Evolutionary conservation across 495 filamentous ascomycete species (phyloP).

Genomic region (Pseudomonodictys pantanalensis): DNA sequence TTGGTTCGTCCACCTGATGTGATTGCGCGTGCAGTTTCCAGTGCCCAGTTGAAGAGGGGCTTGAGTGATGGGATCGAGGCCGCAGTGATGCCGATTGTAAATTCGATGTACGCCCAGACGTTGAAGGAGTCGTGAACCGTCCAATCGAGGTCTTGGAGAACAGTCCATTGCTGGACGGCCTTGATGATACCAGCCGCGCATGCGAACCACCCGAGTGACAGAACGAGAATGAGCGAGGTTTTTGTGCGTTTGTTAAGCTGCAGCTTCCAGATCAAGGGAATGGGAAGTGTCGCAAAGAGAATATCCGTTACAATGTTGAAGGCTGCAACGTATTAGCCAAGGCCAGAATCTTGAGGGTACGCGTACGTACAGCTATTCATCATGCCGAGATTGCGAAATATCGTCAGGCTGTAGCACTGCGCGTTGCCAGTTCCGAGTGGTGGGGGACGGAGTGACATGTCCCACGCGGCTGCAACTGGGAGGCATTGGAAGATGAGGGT

Average conservation of each 20-base stretch:
- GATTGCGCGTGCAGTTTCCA: conserved; percentile 31
- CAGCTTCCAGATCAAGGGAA: conserved; percentile 37
- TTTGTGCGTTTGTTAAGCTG: conserved; percentile 38
- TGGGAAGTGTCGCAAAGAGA: conserved; percentile 36
- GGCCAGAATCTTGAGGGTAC: not conserved
- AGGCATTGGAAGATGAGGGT: conserved; percentile 38
- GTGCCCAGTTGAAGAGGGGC: conserved; percentile 35
- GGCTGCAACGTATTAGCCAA: conserved; percentile 7
- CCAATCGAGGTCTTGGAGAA: conserved; percentile 29
- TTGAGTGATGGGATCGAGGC: conserved; percentile 36
- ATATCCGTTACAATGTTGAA: conserved; percentile 40
- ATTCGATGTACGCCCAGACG: conserved; percentile 38
- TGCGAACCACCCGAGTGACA: conserved; percentile 38
- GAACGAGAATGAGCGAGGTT: conserved; percentile 32
- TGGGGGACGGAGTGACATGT: conserved; percentile 23
- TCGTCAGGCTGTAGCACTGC: conserved; percentile 33
- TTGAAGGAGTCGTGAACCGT: conserved; percentile 35
- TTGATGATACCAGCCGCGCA: conserved; percentile 38
- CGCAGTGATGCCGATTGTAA: conserved; percentile 35
- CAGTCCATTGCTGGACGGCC: conserved; percentile 33
- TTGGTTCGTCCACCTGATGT: conserved; percentile 21
- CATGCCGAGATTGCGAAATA: conserved; percentile 35
- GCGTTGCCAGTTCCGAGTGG: conserved; percentile 31
- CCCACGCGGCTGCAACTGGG: conserved; percentile 34
- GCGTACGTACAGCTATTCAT: conserved; percentile 31